Conservation (phyloP, 129 eudicot genomes). For the Mikania micrantha region DNA sequence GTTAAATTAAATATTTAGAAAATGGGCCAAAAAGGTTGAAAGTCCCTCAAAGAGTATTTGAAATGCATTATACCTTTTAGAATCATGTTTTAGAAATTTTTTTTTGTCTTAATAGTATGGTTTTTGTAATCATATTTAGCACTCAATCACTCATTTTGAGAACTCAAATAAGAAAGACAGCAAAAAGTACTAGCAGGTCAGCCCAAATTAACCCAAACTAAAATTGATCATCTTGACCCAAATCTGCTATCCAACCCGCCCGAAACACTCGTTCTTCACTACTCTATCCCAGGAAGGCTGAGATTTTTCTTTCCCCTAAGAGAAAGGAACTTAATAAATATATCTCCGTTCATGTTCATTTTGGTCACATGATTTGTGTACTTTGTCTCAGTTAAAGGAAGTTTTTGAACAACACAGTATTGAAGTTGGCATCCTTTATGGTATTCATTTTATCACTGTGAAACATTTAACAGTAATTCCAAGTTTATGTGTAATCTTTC, state of each 20-base stretch:
- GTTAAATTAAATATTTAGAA: not conserved
- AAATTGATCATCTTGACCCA: not conserved
- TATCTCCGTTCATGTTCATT: not conserved
- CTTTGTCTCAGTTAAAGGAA: not conserved
- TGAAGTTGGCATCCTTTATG: not conserved
- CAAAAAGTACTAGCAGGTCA: not conserved
- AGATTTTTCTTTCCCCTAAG: not conserved
- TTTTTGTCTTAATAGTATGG: not conserved
- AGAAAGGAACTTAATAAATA: not conserved
- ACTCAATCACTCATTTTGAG: not conserved
- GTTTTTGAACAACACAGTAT: not conserved
- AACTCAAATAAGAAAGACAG: not conserved
- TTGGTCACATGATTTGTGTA: slow-evolving; percentile 3
- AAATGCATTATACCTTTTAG: not conserved
- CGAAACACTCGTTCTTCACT: not conserved
- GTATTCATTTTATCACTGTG: not conserved
- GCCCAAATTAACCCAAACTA: not conserved
- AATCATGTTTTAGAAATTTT: not conserved
- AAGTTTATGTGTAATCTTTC: slow-evolving; percentile 4
- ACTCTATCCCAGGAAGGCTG: not conserved
- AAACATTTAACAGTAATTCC: not conserved
- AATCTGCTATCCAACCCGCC: not conserved
- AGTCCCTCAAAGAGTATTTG: not conserved
- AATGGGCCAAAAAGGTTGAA: not conserved
- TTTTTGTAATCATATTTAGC: not conserved